Evolutionary conservation across 2,329 filamentous ascomycete genomes (phyloP), one percentile per base, ranked within the genome.

Genomic region (Colletotrichum somersetense): DNA sequence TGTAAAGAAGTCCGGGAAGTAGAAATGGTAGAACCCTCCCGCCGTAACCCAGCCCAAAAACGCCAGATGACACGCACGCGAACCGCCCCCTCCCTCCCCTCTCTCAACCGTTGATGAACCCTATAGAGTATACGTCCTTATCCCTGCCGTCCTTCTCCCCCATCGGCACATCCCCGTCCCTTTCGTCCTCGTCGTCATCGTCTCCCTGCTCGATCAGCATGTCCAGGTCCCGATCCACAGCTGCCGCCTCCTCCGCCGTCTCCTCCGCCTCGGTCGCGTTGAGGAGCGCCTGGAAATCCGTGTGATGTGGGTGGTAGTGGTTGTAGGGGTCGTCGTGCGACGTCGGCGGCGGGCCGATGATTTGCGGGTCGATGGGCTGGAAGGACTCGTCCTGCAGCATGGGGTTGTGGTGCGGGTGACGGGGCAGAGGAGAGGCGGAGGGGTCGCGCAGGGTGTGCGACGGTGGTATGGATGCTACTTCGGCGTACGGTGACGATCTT

Each of bases 301-400:
- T 80, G 35, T 87, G 67, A 14, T 73, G 71, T 18, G 71, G 67
- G 67, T 82, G 78, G 74, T 82, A 81, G 61, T 83, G 79, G 63
- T 83, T 81, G 72, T 86, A 86, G 30, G 80, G 75, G 68, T 83
- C 79, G 44, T 78, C 53, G 48, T 74, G 74, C 18, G 78, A 73
- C 6, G 58, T 70, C 16, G 66, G 77, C 33, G 81, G 76, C 63
- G 86, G 84, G 57, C 82, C 85, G 75, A 89, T 89, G 66, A 89
- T 89, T 75, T 88, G 87, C n/a, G 88, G 88, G 76, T 90, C 88
- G 78, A 90, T 89, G 35, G 87, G 88, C 65, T 89, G 86, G 77
- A 87, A 87, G 10, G 72, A 73, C 20, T 76, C 78, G 44, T 76
- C 79, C 20, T 82, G 80, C 16, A 82, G 72, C 77, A 80, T 75